Evolutionary conservation across 257 asterid genomes (phyloP).

Genomic region (Solanum pennellii): DNA sequence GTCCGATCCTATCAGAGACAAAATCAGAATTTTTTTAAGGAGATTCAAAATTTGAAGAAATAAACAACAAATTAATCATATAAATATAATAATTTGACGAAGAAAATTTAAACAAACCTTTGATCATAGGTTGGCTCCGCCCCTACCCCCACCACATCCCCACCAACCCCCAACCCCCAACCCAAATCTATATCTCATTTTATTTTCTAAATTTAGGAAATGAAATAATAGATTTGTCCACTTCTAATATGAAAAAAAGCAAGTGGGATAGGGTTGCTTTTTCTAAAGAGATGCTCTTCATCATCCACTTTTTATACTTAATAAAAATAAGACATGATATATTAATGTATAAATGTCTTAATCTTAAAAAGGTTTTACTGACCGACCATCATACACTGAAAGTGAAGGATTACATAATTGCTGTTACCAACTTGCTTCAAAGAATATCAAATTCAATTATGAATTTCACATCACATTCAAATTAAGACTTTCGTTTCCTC

Average conservation of each 20-base stretch:
- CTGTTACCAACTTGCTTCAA: neutral
- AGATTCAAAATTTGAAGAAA: too few species aligned
- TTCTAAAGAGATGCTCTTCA: neutral
- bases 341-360: neutral
- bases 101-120: too few species aligned
- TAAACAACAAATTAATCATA: too few species aligned
- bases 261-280: neutral
- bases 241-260: neutral
- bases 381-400: neutral
- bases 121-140: neutral
- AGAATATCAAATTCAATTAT: neutral
- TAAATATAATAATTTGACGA: too few species aligned
- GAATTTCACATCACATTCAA: neutral
- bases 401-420: neutral
- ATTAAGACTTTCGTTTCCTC: neutral
- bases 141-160: neutral
- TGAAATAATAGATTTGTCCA: neutral
- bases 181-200: neutral
- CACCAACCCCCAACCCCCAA: neutral
- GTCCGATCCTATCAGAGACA: neutral
- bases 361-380: neutral
- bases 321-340: neutral
- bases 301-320: neutral
- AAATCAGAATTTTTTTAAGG: too few species aligned
- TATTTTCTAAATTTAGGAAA: neutral